Base-by-base conservation (phyloP, 768 basidiomycete genomes). In the Phylloporus scabripes region DNA sequence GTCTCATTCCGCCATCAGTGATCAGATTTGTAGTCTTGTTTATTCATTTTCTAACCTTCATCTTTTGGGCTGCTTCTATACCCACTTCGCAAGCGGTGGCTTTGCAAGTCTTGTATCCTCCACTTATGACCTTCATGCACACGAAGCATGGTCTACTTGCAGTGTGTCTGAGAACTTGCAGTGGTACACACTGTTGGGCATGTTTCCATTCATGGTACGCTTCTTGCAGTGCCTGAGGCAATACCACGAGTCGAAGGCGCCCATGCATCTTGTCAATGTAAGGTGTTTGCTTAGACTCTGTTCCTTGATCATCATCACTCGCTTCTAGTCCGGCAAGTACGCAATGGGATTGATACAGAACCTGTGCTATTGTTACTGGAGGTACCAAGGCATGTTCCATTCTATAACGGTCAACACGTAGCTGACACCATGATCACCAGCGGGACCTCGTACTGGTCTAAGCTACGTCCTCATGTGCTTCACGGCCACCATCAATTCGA, bases 191-290 rank as follows among this genome's bases (percentile, higher is more conserved):
- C 54, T 79, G 2, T 66, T 89, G 8, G 76, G 77, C 5, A 54
- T 75, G 7, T 52, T 92, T 1, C 93, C 95, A 0, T 75, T 90
- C 6, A 47, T 85, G 6, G 73, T 82, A 21, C 93, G 95, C 68
- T 65, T 92, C 34, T 72, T 89, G 7, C 95, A 99, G 67, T 90
- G 88, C 61, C 58, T 96, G 42, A 83, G 85, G 54, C 92, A 93
- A 70, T 97, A 85, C 62, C 68, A 66, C 32, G 95, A 96, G 60
- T 91, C 91, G 1, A 70, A 72, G 29, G 63, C 85, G 24, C 57
- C 72, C 7, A 86, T 85, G 0, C 93, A 97, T 74, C 62, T 97
- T 29, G 81, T 97, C 61, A 97, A 97, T 60, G 94, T 90, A 46
- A 53, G 42, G 2, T 9, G 3, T n/a, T 12, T 42, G 37, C 23